Evolutionary conservation across 2,329 filamentous ascomycete species (phyloP), one percentile per base, ranked within the genome.

Genomic region (Metarhizium album): DNA sequence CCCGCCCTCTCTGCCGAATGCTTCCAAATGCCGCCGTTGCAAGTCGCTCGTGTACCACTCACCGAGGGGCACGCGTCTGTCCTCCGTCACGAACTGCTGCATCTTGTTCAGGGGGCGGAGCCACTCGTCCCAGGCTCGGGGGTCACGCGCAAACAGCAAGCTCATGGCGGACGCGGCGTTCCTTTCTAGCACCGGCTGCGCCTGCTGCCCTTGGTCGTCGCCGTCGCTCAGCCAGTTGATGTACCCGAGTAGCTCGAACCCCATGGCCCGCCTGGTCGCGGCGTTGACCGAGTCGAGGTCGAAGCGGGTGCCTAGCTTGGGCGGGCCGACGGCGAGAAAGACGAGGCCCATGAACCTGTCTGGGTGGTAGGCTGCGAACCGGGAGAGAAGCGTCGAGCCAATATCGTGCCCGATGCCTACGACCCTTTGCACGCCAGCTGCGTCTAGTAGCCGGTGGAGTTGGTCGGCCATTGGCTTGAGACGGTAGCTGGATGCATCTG

Each of bases 401-500:
- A 67, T 63, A 31, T 70, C 68, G 29, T 70, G 68, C 0, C 64
- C 67, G 1, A 69, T 55, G 16, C 74, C 76, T n/a, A 77, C 58
- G 2, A 72, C 72, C 7, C 64, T 63, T 0, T 60, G 52, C 20
- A 71, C 58, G 18, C 50, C 48, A 1, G 65, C 53, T 23, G 62
- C 56, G 20, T 57, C 58, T 0, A 71, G 59, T 0, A 71, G 57
- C 13, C 67, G 62, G 1, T 63, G 45, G 47, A 70, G 45, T 23
- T 68, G 67, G 31, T 63, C 58, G 3, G 64, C 56, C 51, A 69
- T 61, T 0, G 59, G 48, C 38, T 64, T 62, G 2, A 65, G 59
- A 1, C 58, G 56, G 45, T 71, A 71, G 27, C 59, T 52, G 0
- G 53, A 43, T 1, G 48, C n/a, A n/a, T 61, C 57, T 1, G 55